phyloP scores from a whole-genome alignment of 805 yeast genomes.

The Pichia ethanolica region DNA sequence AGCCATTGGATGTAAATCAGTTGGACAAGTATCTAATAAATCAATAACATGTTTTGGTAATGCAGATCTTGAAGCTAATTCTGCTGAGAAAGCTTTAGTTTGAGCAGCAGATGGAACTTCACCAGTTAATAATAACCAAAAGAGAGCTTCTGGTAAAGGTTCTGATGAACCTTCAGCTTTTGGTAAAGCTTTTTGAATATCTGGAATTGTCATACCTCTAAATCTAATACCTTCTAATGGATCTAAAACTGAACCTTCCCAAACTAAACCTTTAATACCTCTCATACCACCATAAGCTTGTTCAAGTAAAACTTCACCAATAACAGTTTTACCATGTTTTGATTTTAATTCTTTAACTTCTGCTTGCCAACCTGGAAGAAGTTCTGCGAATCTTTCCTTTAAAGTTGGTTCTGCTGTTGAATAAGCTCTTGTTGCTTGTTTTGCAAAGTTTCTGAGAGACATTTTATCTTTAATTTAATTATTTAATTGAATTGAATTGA shows the following conservation, averaged over 20 bases:
- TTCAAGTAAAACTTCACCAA: conserved; percentile 68
- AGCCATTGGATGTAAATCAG: conserved; percentile 81
- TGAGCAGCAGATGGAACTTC: conserved; percentile 71
- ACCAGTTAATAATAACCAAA: conserved; percentile 79
- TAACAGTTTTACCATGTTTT: conserved; percentile 78
- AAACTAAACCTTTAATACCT: conserved; percentile 76
- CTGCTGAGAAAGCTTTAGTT: conserved; percentile 63
- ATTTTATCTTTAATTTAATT: too few relatives aligned
- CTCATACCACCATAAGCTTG: conserved; percentile 92
- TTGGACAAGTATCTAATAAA: conserved; percentile 66
- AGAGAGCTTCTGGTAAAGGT: conserved; percentile 72
- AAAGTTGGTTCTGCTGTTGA: conserved; percentile 48
- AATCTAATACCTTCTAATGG: conserved; percentile 82
- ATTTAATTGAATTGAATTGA: neutral
- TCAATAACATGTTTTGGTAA: conserved; percentile 73
- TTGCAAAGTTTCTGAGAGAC: conserved; percentile 26
- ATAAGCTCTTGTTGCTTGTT: conserved; percentile 29
- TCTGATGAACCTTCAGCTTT: conserved; percentile 58
- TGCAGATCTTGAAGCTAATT: conserved; percentile 70
- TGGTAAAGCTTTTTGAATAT: conserved; percentile 66
- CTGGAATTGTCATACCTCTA: conserved; percentile 80
- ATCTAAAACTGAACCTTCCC: conserved; percentile 86
- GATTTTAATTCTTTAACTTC: conserved; percentile 84
- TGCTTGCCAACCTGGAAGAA: conserved; percentile 86
- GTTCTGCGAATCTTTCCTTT: conserved; percentile 89